Base-by-base conservation (phyloP, 805 yeast genomes). In the Saccharomycopsis sp. region DNA sequence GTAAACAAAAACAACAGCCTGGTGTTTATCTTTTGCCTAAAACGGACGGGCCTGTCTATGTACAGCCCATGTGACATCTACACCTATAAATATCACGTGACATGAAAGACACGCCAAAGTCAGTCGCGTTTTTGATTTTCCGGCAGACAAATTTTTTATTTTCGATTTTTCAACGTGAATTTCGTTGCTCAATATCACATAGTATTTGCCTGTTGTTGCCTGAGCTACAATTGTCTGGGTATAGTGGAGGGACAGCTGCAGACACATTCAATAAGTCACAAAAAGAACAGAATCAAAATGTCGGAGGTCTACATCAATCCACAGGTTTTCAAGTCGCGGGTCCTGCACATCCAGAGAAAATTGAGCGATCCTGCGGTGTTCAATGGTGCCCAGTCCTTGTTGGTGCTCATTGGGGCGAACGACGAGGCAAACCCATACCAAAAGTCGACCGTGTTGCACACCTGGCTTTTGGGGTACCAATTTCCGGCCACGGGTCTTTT, bases 391-490 rank as follows among this genome's bases (percentile, higher is more conserved):
- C 69, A 76, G 51, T 78, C 85, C 7, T 63, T 87, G 34, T 66
- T 90, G 60, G 80, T 89, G 51, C 82, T 89, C 14, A 85, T 87
- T 52, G 98, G 97, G 12, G 87, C 96, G 5, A 76, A 89, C 50
- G 91, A 89, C 68, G 94, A 88, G 60, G 92, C 87, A 63, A 87
- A 90, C 69, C 95, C 96, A 52, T 91, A 89, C 71, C 90, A 87
- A 68, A 89, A 89, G 71, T 85, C 96, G 12, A 84, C 96, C 0
- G 85, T 87, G 51, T 72, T 91, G 52, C 97, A 91, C 69, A 87
- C 84, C 55, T 92, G 98, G 98, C 74, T 92, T 56, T 73, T 92
- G 53, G 97, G 97, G 2, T 92, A 91, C 69, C 98, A 94, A 69
- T 92, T 92, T 68, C 95, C 96, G n/a, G 94, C 94, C 54, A 91